Base-by-base conservation (phyloP, 306 rosid species). In the Cucumis melo region DNA sequence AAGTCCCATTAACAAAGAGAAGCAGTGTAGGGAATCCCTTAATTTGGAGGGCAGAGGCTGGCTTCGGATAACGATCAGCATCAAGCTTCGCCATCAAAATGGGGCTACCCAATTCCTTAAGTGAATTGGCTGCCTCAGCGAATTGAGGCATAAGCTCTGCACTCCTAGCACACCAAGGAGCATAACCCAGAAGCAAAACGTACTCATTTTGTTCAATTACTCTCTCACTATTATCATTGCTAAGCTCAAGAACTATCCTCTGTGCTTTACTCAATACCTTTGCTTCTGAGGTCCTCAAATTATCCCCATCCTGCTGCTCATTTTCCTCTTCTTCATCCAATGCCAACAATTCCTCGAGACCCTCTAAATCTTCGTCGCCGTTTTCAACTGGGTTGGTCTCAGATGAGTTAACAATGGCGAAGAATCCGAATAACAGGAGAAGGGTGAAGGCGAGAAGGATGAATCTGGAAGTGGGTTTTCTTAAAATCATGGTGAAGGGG, bases 71-170 rank as follows among this genome's bases (percentile, higher is more conserved):
- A 77, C 97, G 87, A 34, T 94, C 96, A 46, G 90, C 96, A 81
- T 94, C 99, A 27, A 94, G 81, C 91, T 94, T 94, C 16, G 96
- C 95, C 96, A 92, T 80, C 46, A 92, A 59, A 87, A 94, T 85
- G 65, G 93, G 79, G 61, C 62, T 87, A 51, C 90, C 88, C 80
- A 90, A 82, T 9, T 89, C 97, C 78, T 82, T 89, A 55, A 94
- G 82, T 65, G 85, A 85, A 77, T 83, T 94, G 2, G 99, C 97
- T 77, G 97, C 95, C 78, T 94, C 96, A 4, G 99, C 97, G 79
- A 94, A 94, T 44, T 87, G 91, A 41, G 99, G 99, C 99, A 94
- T 92, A 50, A 92, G 86, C 78, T 94, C 99, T 44, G 99, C 97
- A 82, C 97, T 94, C 75, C 96, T 90, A 1, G 93, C 85, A 82